Conservation (phyloP, 371 early-diverging fungal species). For the Mortierella sp. region DNA sequence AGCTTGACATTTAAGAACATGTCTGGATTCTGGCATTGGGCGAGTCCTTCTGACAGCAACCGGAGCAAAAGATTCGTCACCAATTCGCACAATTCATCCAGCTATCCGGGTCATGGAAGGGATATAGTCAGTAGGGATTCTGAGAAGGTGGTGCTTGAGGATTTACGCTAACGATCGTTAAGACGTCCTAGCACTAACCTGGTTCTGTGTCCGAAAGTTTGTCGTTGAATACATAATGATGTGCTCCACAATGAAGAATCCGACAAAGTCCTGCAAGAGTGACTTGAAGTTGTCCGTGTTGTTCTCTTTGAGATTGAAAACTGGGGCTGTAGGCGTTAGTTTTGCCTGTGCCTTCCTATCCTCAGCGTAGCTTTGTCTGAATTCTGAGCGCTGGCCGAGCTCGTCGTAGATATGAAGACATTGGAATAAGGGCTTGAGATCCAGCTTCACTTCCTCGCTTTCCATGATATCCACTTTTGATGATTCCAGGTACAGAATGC, state of each 20-base stretch:
- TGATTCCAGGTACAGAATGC: too few relatives aligned
- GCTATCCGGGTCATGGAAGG: slow-evolving; percentile 45
- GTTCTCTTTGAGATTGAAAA: slow-evolving; percentile 62
- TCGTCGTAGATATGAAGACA: slow-evolving; percentile 95
- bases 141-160: too few relatives aligned
- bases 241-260: slow-evolving; percentile 96
- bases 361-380: slow-evolving; percentile 91
- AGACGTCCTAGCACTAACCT: slow-evolving; percentile 56
- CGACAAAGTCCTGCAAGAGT: slow-evolving; percentile 89
- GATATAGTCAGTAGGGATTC: neutral
- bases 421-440: slow-evolving; percentile 95
- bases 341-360: slow-evolving; percentile 88
- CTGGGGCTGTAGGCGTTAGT: slow-evolving; percentile 70
- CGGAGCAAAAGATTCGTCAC: slow-evolving; percentile 82
- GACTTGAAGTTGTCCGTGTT: slow-evolving; percentile 77
- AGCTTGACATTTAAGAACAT: slow-evolving; percentile 83
- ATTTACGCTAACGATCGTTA: too few relatives aligned
- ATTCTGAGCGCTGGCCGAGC: slow-evolving; percentile 85
- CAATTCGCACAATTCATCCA: slow-evolving; percentile 91
- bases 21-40: slow-evolving; percentile 81
- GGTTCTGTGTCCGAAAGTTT: slow-evolving; percentile 89
- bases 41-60: slow-evolving; percentile 82
- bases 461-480: slow-evolving; percentile 72
- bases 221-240: slow-evolving; percentile 88
- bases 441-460: slow-evolving; percentile 77